Conservation (phyloP, 495 filamentous ascomycete species). For the Saxophila tyrrhenica region DNA sequence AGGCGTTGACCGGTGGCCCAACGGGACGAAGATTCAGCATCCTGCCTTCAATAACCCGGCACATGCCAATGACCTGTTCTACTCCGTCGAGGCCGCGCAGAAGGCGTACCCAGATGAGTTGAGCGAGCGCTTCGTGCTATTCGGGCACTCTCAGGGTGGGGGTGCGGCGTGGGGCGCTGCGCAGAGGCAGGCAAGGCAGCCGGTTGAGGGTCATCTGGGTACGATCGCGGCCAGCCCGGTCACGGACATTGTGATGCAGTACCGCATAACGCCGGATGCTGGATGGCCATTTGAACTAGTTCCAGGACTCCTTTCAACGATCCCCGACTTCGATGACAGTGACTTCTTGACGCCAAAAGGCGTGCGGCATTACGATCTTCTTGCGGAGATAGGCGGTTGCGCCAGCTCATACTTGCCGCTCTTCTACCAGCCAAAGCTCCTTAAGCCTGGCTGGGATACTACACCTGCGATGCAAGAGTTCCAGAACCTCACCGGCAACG, state of each 20-base stretch:
- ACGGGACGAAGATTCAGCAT: not conserved
- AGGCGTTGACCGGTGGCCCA: constrained; percentile 27
- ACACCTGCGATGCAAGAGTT: not conserved
- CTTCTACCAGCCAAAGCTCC: not conserved
- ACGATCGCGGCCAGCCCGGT: constrained; percentile 24
- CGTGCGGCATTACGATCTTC: not conserved
- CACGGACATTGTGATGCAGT: not conserved
- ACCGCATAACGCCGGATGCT: not conserved
- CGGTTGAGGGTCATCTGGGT: constrained; percentile 33
- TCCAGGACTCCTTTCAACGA: not conserved
- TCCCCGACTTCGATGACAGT: not conserved
- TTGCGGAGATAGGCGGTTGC: not conserved
- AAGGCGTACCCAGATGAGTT: constrained; percentile 27
- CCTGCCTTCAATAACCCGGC: constrained; percentile 25
- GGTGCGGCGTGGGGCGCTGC: constrained; percentile 36
- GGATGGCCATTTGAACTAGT: not conserved
- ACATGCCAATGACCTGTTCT: constrained; percentile 35
- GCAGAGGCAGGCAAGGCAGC: constrained; percentile 21
- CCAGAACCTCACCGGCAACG: not conserved
- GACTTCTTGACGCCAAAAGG: not conserved
- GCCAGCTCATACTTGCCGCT: not conserved
- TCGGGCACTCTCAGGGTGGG: constrained; percentile 42
- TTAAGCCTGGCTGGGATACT: not conserved
- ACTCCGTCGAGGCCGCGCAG: constrained; percentile 35
- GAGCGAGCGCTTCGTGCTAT: constrained; percentile 28